These are phyloP conservation scores for Saccharata proteae DNA, from an alignment of 2,329 filamentous ascomycete species.

Conservation along the genomic window DNA sequence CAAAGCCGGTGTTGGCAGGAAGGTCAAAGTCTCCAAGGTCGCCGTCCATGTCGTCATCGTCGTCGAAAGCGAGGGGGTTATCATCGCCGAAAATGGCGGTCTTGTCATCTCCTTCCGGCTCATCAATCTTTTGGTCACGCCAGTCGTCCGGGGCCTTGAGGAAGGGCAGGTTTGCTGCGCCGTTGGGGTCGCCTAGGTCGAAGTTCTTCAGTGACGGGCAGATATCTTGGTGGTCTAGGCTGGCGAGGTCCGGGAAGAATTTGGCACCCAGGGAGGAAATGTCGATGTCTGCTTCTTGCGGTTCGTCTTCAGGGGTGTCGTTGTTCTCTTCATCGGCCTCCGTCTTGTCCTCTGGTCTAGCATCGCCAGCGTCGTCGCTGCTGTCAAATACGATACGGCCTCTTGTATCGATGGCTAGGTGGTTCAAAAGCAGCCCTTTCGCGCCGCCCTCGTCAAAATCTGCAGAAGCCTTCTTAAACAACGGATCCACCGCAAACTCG, in stretches of 20 bases:
- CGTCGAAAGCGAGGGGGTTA: slow-evolving; percentile 68
- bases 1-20: slow-evolving; percentile 65
- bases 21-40: slow-evolving; percentile 50
- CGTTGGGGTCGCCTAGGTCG: slow-evolving; percentile 75
- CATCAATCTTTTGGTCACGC: slow-evolving; percentile 57
- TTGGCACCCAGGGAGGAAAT: slow-evolving; percentile 59
- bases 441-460: slow-evolving; percentile 98
- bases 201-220: slow-evolving; percentile 93
- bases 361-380: slow-evolving; percentile 65
- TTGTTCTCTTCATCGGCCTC: slow-evolving; percentile 32
- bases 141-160: slow-evolving; percentile 81
- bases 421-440: slow-evolving; percentile 87
- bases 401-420: slow-evolving; percentile 85
- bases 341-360: slow-evolving; percentile 21
- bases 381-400: slow-evolving; percentile 97
- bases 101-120: slow-evolving; percentile 44
- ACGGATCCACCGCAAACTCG: slow-evolving; percentile 87
- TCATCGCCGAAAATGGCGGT: slow-evolving; percentile 80
- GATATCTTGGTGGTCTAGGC: slow-evolving; percentile 75
- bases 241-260: slow-evolving; percentile 74
- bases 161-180: slow-evolving; percentile 81
- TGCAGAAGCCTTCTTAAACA: slow-evolving; percentile 98
- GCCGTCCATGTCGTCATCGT: slow-evolving; percentile 65
- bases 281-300: slow-evolving; percentile 47
- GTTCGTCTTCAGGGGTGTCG: slow-evolving; percentile 22